phyloP scores from a whole-genome alignment of 208 protist species.

The Jaenimonas drosophilae region DNA sequence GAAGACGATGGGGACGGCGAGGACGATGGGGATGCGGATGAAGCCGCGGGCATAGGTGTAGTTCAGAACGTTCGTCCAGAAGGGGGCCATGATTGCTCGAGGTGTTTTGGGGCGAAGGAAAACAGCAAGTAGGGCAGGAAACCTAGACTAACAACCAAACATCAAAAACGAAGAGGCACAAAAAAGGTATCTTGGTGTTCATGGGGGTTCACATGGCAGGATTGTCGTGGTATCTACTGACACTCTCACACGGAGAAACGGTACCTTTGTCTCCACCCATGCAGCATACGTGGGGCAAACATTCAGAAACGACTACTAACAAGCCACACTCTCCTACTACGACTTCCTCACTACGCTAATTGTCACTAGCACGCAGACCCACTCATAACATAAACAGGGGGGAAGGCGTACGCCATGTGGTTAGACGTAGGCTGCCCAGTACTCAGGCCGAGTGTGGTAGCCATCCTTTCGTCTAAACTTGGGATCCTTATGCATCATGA shows the following conservation, averaged over 20 bases:
- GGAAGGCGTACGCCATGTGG: too few species aligned
- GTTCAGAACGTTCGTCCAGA: conserved; percentile 76
- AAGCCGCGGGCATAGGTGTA: conserved; percentile 79
- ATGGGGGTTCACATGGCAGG: too few species aligned
- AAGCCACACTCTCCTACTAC: too few species aligned
- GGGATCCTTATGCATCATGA: conserved; percentile 73
- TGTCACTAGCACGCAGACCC: too few species aligned
- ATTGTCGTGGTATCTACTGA: too few species aligned
- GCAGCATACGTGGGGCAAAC: not conserved
- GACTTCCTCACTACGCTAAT: too few species aligned
- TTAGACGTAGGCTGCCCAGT: conserved; percentile 80
- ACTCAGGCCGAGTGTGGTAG: conserved; percentile 74
- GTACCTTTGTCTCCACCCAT: too few species aligned
- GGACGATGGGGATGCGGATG: conserved; percentile 74
- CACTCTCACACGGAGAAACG: too few species aligned
- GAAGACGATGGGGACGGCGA: conserved; percentile 67
- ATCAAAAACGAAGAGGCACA: not conserved
- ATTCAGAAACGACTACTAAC: not conserved
- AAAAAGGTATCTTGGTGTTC: too few species aligned
- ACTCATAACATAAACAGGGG: too few species aligned
- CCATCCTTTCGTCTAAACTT: conserved; percentile 78
- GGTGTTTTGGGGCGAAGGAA: too few species aligned
- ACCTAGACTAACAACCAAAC: not conserved
- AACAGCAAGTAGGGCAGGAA: too few species aligned
- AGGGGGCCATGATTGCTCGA: conserved; percentile 27